Evolutionary conservation across 805 yeast genomes (phyloP).

Genomic region (Candida gorgasii): DNA sequence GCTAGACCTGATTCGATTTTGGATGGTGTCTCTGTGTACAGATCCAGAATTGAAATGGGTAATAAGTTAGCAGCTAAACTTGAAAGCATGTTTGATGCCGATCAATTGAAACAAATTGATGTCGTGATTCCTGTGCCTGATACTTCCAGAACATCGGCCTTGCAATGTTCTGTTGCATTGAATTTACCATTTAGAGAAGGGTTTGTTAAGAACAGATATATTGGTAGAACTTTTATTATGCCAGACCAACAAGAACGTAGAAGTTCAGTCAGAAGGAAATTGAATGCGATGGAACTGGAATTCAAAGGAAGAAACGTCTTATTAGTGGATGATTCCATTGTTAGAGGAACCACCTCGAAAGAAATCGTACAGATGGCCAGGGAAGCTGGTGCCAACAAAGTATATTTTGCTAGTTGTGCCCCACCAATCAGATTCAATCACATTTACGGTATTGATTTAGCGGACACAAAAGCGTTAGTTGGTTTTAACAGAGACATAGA

Average conservation of each 20-base stretch:
- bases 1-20: constrained; percentile 96
- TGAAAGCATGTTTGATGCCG: constrained; percentile 23
- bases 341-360: constrained; percentile 94
- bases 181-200: constrained; percentile 92
- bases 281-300: constrained; percentile 95
- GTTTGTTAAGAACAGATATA: constrained; percentile 93
- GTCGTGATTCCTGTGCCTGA: constrained; percentile 98
- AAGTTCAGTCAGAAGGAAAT: constrained; percentile 88
- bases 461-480: constrained; percentile 90
- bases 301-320: constrained; percentile 82
- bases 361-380: constrained; percentile 98
- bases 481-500: constrained; percentile 78
- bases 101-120: constrained; percentile 56
- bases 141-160: constrained; percentile 93
- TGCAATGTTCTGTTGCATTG: constrained; percentile 84
- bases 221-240: constrained; percentile 98
- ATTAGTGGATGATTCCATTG: constrained; percentile 95
- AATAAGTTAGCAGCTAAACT: constrained; percentile 79
- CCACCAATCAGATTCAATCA: constrained; percentile 97
- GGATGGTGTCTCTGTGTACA: constrained; percentile 95
- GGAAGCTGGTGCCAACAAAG: constrained; percentile 95
- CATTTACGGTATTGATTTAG: constrained; percentile 95
- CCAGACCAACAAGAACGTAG: constrained; percentile 95
- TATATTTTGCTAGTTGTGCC: constrained; percentile 95
- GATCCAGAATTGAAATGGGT: constrained; percentile 93